These are phyloP conservation scores for Thelonectria blattea DNA, from an alignment of 2,329 filamentous ascomycete genomes.

Conservation along the genomic window DNA sequence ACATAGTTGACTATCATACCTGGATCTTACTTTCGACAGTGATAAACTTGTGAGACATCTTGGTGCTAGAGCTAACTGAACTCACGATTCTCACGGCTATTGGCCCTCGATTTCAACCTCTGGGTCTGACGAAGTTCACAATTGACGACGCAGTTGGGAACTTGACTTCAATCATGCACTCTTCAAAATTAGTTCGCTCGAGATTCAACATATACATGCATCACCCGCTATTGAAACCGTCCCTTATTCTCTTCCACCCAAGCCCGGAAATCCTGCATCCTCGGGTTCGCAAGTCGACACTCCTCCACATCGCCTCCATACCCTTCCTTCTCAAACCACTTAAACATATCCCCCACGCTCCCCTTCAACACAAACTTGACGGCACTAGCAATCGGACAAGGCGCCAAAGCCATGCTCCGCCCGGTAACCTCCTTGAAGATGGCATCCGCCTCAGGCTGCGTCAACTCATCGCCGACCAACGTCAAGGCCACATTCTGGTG, in stretches of 20 bases:
- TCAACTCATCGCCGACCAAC: slow-evolving; percentile 28
- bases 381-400: slow-evolving; percentile 19
- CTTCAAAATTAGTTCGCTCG: too few species aligned
- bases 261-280: slow-evolving; percentile 17
- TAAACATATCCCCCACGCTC: slow-evolving; percentile 26
- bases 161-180: too few species aligned
- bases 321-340: slow-evolving; percentile 26
- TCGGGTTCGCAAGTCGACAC: slow-evolving; percentile 8
- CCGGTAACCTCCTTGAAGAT: slow-evolving; percentile 14
- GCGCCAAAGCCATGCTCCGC: slow-evolving; percentile 16
- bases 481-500: slow-evolving; percentile 25
- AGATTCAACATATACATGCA: too few species aligned
- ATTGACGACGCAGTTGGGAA: too few species aligned
- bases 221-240: neutral
- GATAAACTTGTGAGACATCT: too few species aligned
- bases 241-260: slow-evolving; percentile 20
- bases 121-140: too few species aligned
- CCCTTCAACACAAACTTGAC: slow-evolving; percentile 24
- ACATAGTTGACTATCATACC: too few species aligned
- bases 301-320: slow-evolving; percentile 25
- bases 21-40: too few species aligned
- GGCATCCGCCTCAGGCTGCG: slow-evolving; percentile 19
- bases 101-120: too few species aligned
- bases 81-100: too few species aligned
- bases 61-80: too few species aligned